Percentiles rank a stretch among this genome's conserved stretches.
phyloP scores from a whole-genome alignment of 2,329 filamentous ascomycete genomes.

The Trichoderma oligosporum region DNA sequence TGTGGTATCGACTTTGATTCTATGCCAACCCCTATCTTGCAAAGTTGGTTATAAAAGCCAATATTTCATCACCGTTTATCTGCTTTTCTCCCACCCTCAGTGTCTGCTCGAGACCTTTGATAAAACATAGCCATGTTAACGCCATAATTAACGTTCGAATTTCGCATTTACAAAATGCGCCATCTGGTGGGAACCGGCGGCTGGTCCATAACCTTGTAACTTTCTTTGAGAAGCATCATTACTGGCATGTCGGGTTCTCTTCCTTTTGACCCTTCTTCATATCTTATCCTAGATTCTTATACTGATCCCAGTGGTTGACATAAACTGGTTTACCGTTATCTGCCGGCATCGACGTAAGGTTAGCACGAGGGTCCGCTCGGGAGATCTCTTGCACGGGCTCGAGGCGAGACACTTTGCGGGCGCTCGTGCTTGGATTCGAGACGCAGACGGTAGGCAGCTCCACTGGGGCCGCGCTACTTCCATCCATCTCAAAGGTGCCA shows the following conservation, averaged over 20 bases:
- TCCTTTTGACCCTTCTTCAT: background rate
- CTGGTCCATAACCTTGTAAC: background rate
- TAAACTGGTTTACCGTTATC: conserved; percentile 31
- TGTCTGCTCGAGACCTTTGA: background rate
- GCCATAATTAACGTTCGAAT: background rate
- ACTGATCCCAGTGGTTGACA: conserved; percentile 40
- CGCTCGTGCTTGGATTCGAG: conserved; percentile 1
- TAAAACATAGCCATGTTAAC: background rate
- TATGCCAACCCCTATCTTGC: background rate
- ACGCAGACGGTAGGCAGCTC: conserved; percentile 33
- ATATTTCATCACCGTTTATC: background rate
- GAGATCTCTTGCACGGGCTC: conserved; percentile 21
- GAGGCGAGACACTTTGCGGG: background rate
- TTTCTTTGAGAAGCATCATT: background rate
- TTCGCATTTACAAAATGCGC: background rate
- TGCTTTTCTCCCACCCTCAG: background rate
- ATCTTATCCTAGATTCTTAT: conserved; percentile 7
- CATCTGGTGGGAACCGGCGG: background rate
- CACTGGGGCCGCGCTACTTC: conserved; percentile 29
- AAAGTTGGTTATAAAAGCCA: background rate
- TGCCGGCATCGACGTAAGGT: conserved; percentile 33
- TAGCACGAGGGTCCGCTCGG: conserved; percentile 33
- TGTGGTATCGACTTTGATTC: background rate
- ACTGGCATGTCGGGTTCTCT: background rate
- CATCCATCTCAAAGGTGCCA: conserved; percentile 40